Evolutionary conservation across 345 rosid genomes (phyloP).

Genomic region (Camelina laxa): DNA sequence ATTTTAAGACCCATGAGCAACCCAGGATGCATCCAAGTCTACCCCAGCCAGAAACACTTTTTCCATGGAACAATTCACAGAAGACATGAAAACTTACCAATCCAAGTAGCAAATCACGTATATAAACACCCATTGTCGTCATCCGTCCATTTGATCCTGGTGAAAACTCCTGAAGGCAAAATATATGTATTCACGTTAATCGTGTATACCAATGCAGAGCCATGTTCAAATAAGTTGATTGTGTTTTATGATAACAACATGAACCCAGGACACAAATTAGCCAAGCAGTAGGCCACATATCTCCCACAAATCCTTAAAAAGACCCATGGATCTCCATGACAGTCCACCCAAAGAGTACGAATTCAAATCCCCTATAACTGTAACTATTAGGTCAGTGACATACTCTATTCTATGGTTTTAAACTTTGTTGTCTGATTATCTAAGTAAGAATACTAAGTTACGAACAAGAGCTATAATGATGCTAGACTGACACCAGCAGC

Average conservation of each 20-base stretch:
- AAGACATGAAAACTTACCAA: conserved; percentile 62
- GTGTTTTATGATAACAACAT: conserved; percentile 1
- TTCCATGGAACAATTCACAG: conserved; percentile 18
- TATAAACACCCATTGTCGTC: conserved; percentile 92
- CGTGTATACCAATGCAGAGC: neutral
- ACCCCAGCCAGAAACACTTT: neutral
- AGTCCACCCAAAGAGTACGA: neutral
- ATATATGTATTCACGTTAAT: conserved; percentile 9
- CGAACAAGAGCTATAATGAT: neutral
- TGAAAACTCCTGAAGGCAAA: conserved; percentile 78
- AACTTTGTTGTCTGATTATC: conserved; percentile 1
- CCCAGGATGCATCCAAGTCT: conserved; percentile 16
- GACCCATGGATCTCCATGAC: neutral
- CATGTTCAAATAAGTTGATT: conserved; percentile 1
- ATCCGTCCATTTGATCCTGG: conserved; percentile 82
- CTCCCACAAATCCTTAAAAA: neutral
- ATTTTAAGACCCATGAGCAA: neutral
- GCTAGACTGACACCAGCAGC: conserved; percentile 13
- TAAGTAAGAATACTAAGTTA: neutral
- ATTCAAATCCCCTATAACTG: neutral
- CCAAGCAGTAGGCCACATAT: conserved; percentile 5
- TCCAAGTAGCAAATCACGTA: conserved; percentile 96
- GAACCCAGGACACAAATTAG: neutral
- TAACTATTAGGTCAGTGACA: neutral
- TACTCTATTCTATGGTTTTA: neutral